phyloP scores from a whole-genome alignment of 768 basidiomycete species.

The Crepidotus variabilis region DNA sequence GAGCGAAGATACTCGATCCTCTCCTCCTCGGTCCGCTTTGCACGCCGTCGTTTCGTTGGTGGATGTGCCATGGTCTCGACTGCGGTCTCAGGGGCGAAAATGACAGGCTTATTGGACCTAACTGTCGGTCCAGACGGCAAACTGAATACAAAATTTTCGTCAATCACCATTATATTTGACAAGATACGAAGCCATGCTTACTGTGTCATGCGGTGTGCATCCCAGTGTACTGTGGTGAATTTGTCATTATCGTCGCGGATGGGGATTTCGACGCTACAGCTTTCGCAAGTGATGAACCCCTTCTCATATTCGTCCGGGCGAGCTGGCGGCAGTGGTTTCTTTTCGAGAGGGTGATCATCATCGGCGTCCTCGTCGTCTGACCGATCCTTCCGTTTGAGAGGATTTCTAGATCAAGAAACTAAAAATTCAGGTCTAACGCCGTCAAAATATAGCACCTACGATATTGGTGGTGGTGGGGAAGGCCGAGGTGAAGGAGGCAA shows the following conservation, averaged over 20 bases:
- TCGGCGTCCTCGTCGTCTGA: slow-evolving; percentile 13
- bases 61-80: slow-evolving; percentile 42
- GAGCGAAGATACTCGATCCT: slow-evolving; percentile 66
- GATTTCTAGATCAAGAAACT: slow-evolving; percentile 14
- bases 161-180: background rate
- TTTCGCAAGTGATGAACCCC: slow-evolving; percentile 63
- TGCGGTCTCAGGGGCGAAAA: slow-evolving; percentile 39
- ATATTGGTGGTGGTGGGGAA: slow-evolving; percentile 8
- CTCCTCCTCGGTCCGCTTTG: slow-evolving; percentile 75
- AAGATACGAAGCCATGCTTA: slow-evolving; percentile 25
- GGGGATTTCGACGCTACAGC: slow-evolving; percentile 57
- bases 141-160: slow-evolving; percentile 1
- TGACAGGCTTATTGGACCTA: slow-evolving; percentile 31
- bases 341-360: slow-evolving; percentile 8
- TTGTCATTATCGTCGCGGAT: slow-evolving; percentile 62
- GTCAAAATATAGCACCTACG: slow-evolving; percentile 1
- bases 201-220: slow-evolving; percentile 61
- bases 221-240: slow-evolving; percentile 70
- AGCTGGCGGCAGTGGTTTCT: slow-evolving; percentile 9
- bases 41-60: slow-evolving; percentile 61
- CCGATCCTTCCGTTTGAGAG: slow-evolving; percentile 26
- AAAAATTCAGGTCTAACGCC: background rate
- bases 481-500: slow-evolving; percentile 8
- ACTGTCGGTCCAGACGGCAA: background rate
- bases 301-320: slow-evolving; percentile 54